phyloP scores from a whole-genome alignment of 2,329 filamentous ascomycete genomes.

The Fusarium mexicanum region DNA sequence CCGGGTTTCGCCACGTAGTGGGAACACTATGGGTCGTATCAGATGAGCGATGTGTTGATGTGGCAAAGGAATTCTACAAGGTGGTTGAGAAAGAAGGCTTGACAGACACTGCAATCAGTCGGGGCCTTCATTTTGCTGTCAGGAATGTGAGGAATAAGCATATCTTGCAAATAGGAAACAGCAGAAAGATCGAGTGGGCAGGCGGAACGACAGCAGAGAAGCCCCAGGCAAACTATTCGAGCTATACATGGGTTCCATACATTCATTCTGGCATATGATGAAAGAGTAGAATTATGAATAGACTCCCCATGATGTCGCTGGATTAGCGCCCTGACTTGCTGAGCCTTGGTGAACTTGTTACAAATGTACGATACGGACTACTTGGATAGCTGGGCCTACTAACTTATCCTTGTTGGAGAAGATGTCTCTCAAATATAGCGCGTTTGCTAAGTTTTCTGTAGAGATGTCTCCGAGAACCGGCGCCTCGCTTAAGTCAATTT shows the following conservation, averaged over 20 bases:
- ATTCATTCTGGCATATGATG: neutral
- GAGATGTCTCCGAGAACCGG: too few relatives aligned
- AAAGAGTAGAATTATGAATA: too few relatives aligned
- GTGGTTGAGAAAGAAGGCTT: neutral
- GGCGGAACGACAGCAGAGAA: neutral
- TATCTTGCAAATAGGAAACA: neutral
- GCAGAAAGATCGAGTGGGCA: neutral
- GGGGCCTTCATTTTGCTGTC: neutral
- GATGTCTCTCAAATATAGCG: too few relatives aligned
- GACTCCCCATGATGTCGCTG: too few relatives aligned
- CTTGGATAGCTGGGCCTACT: too few relatives aligned
- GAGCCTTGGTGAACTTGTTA: too few relatives aligned
- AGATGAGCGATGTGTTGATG: neutral
- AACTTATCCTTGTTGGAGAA: too few relatives aligned
- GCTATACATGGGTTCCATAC: neutral
- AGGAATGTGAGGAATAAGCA: neutral
- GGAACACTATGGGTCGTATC: neutral
- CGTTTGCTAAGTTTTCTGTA: too few relatives aligned
- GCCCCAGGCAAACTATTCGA: neutral
- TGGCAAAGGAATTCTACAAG: neutral
- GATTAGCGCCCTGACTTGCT: too few relatives aligned
- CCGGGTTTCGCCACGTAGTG: neutral
- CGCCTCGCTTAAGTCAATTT: too few relatives aligned
- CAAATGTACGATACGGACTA: too few relatives aligned
- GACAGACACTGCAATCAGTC: neutral